These are phyloP conservation scores for Saccharomyces uvarum DNA, from an alignment of 1,139 yeast species.

Conservation along the genomic window DNA sequence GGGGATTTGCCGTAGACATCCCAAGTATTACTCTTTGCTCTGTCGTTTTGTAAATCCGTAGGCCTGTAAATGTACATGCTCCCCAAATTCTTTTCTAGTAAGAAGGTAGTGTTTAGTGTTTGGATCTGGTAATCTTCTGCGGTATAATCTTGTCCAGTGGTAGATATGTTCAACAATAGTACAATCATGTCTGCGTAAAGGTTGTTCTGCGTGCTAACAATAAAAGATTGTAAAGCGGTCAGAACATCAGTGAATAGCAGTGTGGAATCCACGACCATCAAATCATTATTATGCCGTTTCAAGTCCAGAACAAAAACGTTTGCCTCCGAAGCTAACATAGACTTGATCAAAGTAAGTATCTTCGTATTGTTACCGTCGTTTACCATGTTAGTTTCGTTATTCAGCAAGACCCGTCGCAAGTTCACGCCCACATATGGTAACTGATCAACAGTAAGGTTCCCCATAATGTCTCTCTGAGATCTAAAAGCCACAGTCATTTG, in stretches of 20 bases:
- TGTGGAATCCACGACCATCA: slow-evolving; percentile 49
- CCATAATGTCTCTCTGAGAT: slow-evolving; percentile 63
- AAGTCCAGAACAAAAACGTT: slow-evolving; percentile 52
- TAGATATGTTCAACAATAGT: slow-evolving; percentile 38
- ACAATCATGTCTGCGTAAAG: slow-evolving; percentile 49
- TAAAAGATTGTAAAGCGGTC: slow-evolving; percentile 34
- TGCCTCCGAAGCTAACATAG: slow-evolving; percentile 45
- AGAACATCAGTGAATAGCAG: slow-evolving; percentile 35
- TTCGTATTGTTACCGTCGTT: slow-evolving; percentile 7
- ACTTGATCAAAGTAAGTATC: slow-evolving; percentile 36
- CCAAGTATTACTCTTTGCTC: slow-evolving; percentile 18
- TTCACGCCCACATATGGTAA: slow-evolving; percentile 52
- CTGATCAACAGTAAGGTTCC: slow-evolving; percentile 51
- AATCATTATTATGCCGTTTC: slow-evolving; percentile 50
- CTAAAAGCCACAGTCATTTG: slow-evolving; percentile 39
- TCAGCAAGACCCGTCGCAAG: slow-evolving; percentile 43
- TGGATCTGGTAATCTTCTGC: slow-evolving; percentile 28
- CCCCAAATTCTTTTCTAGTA: slow-evolving; percentile 15
- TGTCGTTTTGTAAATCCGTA: slow-evolving; percentile 23
- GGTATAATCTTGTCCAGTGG: neutral
- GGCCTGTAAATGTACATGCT: slow-evolving; percentile 33
- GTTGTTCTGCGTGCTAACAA: slow-evolving; percentile 47
- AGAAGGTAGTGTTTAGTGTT: slow-evolving; percentile 12
- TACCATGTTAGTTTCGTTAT: slow-evolving; percentile 44
- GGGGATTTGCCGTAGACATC: slow-evolving; percentile 14